phyloP scores from a whole-genome alignment of 768 basidiomycete species.

The Hygrophorus russula region DNA sequence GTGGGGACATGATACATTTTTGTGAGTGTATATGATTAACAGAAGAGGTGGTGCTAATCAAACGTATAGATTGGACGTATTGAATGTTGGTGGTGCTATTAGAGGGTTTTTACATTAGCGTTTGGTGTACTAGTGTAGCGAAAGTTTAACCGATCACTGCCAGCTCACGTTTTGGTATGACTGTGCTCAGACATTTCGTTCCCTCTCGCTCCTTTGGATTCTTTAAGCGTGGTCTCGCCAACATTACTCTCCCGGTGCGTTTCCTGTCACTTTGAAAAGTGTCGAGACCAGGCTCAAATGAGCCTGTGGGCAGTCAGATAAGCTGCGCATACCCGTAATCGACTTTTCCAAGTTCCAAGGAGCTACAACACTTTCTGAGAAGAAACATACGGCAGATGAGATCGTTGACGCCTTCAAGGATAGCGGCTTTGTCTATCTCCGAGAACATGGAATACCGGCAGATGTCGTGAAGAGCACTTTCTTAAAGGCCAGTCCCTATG shows the following conservation, averaged over 20 bases:
- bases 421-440: slow-evolving; percentile 72
- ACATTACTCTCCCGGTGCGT: no score
- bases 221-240: no score
- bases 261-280: no score
- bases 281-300: no score
- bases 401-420: slow-evolving; percentile 73
- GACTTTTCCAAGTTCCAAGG: slow-evolving; percentile 62
- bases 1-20: slow-evolving; percentile 99
- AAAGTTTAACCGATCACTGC: no score
- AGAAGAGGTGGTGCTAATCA: neutral
- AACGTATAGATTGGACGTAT: slow-evolving; percentile 56
- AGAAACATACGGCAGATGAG: slow-evolving; percentile 49
- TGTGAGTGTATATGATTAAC: slow-evolving; percentile 40
- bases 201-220: no score
- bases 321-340: slow-evolving; percentile 63
- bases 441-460: slow-evolving; percentile 59
- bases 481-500: slow-evolving; percentile 39
- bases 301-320: no score
- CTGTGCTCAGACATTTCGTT: no score
- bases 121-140: neutral
- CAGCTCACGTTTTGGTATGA: no score
- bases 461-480: slow-evolving; percentile 50
- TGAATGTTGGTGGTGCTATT: slow-evolving; percentile 87
- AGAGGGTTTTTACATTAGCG: slow-evolving; percentile 68
- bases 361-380: slow-evolving; percentile 40